Evolutionary conservation across 2,329 filamentous ascomycete genomes (phyloP).

Genomic region (Ceratocystis alfenasii): DNA sequence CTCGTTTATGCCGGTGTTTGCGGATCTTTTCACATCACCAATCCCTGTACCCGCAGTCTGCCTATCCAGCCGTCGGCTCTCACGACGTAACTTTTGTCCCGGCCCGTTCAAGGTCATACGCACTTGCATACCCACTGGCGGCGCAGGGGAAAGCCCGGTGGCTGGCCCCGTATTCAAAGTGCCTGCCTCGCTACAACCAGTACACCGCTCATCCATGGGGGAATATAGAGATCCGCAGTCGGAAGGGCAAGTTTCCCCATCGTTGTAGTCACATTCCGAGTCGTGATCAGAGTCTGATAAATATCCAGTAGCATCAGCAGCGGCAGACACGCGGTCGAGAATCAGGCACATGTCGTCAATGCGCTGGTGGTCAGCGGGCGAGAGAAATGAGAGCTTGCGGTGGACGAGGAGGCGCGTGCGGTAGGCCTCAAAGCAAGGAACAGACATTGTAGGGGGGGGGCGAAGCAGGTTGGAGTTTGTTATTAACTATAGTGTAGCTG

Average conservation of each 20-base stretch:
- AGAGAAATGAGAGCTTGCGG: constrained; percentile 14
- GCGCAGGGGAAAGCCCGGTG: neutral
- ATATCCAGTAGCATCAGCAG: neutral
- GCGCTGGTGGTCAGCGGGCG: constrained; percentile 6
- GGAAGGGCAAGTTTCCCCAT: no score
- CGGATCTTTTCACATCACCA: neutral
- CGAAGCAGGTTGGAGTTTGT: no score
- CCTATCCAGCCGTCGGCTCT: neutral
- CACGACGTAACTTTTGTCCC: neutral
- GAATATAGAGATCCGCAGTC: neutral
- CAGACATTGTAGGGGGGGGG: neutral
- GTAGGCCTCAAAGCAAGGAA: constrained; percentile 10
- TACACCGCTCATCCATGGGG: neutral
- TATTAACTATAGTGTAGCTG: neutral
- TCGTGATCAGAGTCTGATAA: neutral
- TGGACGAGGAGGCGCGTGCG: constrained; percentile 6
- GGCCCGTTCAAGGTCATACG: neutral
- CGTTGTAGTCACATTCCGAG: neutral
- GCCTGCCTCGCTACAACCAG: neutral
- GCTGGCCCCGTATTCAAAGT: neutral
- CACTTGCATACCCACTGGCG: neutral
- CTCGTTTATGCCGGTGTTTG: neutral
- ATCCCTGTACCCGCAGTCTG: neutral
- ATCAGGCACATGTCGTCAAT: constrained; percentile 17
- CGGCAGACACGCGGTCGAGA: neutral